phyloP scores from a whole-genome alignment of 345 rosid genomes.

The Zanthoxylum bungeanum region DNA sequence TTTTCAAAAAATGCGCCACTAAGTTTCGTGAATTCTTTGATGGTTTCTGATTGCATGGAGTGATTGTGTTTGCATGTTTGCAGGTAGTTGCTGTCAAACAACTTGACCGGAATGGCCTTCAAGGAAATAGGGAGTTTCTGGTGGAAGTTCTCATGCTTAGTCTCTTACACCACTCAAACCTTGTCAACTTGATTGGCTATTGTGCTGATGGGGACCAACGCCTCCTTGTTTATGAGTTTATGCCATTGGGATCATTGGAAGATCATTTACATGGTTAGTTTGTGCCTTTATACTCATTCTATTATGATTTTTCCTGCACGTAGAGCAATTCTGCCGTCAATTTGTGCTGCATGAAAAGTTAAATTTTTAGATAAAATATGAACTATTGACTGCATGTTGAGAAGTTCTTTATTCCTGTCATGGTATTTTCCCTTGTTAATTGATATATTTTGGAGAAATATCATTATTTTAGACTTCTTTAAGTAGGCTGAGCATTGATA shows the following conservation, averaged over 20 bases:
- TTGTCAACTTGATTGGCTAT: constrained; percentile 93
- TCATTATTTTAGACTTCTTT: background rate
- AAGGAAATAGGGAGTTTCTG: constrained; percentile 97
- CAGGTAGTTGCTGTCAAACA: constrained; percentile 97
- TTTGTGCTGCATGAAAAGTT: background rate
- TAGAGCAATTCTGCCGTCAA: constrained; percentile 3
- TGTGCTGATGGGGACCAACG: constrained; percentile 99
- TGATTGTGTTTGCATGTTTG: constrained; percentile 35
- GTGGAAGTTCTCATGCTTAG: constrained; percentile 99
- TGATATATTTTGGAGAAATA: background rate
- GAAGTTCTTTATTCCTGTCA: background rate
- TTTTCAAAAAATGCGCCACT: background rate
- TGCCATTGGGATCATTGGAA: constrained; percentile 94
- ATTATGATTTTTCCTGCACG: background rate
- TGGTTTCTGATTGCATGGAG: constrained; percentile 7
- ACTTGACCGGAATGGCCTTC: constrained; percentile 89
- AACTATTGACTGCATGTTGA: background rate
- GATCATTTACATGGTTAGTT: constrained; percentile 95
- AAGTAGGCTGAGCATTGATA: background rate
- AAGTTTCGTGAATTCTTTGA: background rate
- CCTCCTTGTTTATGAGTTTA: constrained; percentile 92
- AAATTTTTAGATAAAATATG: background rate
- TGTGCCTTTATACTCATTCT: background rate
- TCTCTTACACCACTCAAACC: constrained; percentile 90
- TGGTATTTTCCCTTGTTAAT: background rate